These are phyloP conservation scores for Lipomyces orientalis DNA, from an alignment of 805 yeast genomes.

Conservation along the genomic window DNA sequence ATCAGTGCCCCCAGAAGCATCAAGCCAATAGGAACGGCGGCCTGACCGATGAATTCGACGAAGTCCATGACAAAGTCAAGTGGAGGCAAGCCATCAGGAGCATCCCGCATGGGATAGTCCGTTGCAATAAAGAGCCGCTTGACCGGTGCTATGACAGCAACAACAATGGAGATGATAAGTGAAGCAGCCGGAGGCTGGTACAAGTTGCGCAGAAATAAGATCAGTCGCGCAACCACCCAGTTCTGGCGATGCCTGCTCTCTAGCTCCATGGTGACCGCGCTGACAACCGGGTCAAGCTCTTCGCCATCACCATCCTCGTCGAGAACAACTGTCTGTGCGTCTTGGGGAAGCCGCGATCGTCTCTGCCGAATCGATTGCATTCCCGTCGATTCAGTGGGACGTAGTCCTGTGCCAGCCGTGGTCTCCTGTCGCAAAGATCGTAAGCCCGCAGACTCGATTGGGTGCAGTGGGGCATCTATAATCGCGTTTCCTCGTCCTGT, in stretches of 20 bases:
- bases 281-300: constrained; percentile 35
- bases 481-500: not conserved
- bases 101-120: constrained; percentile 60
- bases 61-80: constrained; percentile 84
- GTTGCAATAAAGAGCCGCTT: constrained; percentile 66
- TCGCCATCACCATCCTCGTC: constrained; percentile 35
- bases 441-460: constrained; percentile 25
- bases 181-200: constrained; percentile 74
- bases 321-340: not conserved
- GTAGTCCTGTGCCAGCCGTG: not conserved
- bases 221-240: constrained; percentile 18
- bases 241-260: constrained; percentile 9
- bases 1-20: constrained; percentile 85
- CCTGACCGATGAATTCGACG: constrained; percentile 78
- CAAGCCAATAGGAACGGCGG: constrained; percentile 87
- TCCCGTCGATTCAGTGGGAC: constrained; percentile 24
- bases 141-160: constrained; percentile 88
- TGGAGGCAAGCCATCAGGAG: constrained; percentile 87
- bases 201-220: constrained; percentile 54
- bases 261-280: constrained; percentile 30
- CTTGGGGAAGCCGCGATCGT: constrained; percentile 7
- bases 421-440: constrained; percentile 18
- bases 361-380: constrained; percentile 27
- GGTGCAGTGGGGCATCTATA: not conserved
- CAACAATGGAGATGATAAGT: constrained; percentile 64